Evolutionary conservation across 148 eudicot genomes (phyloP), one percentile per base, ranked within the genome.

Genomic region (Chenopodium album): DNA sequence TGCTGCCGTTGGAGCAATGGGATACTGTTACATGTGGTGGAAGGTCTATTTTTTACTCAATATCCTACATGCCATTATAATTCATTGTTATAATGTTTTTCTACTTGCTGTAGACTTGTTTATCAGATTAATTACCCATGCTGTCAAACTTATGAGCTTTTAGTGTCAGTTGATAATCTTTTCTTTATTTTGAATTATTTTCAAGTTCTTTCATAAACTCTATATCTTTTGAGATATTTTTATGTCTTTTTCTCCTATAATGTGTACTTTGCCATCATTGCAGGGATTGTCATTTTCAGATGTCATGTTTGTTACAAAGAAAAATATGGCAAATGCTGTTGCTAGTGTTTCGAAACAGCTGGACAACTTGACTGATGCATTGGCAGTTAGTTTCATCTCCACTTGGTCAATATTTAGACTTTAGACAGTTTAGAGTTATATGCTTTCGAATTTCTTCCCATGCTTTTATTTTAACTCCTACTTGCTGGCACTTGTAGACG

Each of bases 1-100:
- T 79, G 97, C 97, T 77, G 95, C 98, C 20, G 20, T 93, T 73
- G 98, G 98, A 82, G 97, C 97, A 22, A 87, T 93, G 97, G 98
- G 97, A 73, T 93, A 95, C 76, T 93, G 97, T 81, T 95, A 92
- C 83, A 95, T 95, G 97, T 89, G 97, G 98, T 95, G 97, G 98
- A 95, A 95, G 97, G 98, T 87, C 79, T 84, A 89, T 73, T 68
- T 79, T 68, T 80, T 81, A 34, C 73, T 73, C 32, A 12, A 78
- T 56, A 60, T 82, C 59, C 62, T 62, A 37, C 54, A 50, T 79
- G 76, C 85, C 56, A 59, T 32, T 12, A 47, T 34, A 0, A 64
- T 56, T 66, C 71, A 11, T 64, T 7, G 34, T 77, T 54, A 76
- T 70, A 10, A 20, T 59, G 46, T 56, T 56, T 66, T 23, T 81